phyloP scores from a whole-genome alignment of 164 flowering plant genomes.

The Litsea cubeba region DNA sequence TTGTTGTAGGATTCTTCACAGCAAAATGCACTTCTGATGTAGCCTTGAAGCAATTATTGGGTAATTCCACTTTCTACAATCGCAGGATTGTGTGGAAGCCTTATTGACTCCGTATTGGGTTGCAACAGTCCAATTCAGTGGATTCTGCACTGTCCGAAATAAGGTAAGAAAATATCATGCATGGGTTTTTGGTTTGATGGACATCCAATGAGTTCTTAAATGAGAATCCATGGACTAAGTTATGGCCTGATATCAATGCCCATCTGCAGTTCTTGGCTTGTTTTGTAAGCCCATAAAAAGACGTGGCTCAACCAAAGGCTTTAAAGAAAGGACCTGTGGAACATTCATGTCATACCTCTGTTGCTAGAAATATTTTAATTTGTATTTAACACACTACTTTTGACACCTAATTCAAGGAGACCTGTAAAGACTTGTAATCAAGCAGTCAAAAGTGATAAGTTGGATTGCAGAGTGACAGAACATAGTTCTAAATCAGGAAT shows the following conservation, averaged over 20 bases:
- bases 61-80: conserved; percentile 71
- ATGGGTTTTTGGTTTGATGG: not conserved
- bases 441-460: not conserved
- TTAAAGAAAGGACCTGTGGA: not conserved
- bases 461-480: not conserved
- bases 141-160: conserved; percentile 78
- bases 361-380: not conserved
- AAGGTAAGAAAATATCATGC: conserved; percentile 50
- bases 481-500: too few species aligned
- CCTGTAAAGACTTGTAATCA: not conserved
- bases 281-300: not conserved
- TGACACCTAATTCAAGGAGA: not conserved
- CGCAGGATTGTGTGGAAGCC: conserved; percentile 80
- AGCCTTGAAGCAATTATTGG: conserved; percentile 67
- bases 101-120: conserved; percentile 88
- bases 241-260: not conserved
- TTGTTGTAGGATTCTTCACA: conserved; percentile 56
- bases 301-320: not conserved
- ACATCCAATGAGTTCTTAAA: not conserved
- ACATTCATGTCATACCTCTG: not conserved
- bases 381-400: too few species aligned
- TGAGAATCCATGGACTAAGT: not conserved
- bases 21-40: conserved; percentile 40
- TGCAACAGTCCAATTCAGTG: conserved; percentile 91
- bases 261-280: not conserved